Percentiles rank a stretch among this genome's conserved stretches.
These are phyloP conservation scores for Fraxinus quadrangulata DNA, from an alignment of 257 asterid genomes.

Conservation along the genomic window DNA sequence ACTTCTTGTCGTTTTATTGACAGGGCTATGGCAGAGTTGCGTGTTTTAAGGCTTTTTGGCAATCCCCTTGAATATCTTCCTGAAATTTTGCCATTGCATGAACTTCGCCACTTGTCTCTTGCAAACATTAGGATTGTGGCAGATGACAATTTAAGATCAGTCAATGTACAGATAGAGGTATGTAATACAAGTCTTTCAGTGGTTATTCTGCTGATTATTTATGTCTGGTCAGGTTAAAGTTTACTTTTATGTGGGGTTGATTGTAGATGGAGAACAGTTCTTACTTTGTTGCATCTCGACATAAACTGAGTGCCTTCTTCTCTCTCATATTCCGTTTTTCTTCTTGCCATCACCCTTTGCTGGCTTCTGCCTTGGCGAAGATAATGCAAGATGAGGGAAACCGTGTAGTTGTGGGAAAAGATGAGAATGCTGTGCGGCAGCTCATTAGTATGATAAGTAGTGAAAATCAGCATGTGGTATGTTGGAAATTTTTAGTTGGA, in stretches of 20 bases:
- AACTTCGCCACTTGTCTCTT: slow-evolving; percentile 94
- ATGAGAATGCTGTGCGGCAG: slow-evolving; percentile 95
- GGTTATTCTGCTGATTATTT: slow-evolving; percentile 28
- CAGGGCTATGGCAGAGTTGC: slow-evolving; percentile 93
- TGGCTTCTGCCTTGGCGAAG: slow-evolving; percentile 97
- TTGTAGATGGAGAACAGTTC: slow-evolving; percentile 96
- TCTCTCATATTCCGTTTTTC: slow-evolving; percentile 98
- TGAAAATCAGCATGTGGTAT: slow-evolving; percentile 96
- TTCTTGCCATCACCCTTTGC: slow-evolving; percentile 97
- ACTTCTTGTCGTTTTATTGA: slow-evolving; percentile 47
- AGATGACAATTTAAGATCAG: slow-evolving; percentile 84
- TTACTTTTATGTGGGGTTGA: slow-evolving; percentile 28
- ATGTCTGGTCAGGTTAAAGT: slow-evolving; percentile 27
- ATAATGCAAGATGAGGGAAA: slow-evolving; percentile 96
- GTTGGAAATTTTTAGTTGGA: slow-evolving; percentile 29
- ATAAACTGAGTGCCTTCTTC: slow-evolving; percentile 97
- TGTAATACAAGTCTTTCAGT: slow-evolving; percentile 26
- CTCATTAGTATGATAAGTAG: slow-evolving; percentile 99
- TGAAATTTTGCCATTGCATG: slow-evolving; percentile 81
- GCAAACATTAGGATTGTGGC: slow-evolving; percentile 93
- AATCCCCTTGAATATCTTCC: slow-evolving; percentile 99
- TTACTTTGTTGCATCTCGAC: slow-evolving; percentile 90
- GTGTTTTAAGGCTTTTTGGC: slow-evolving; percentile 87
- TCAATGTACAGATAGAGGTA: slow-evolving; percentile 97
- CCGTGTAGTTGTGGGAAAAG: slow-evolving; percentile 93